A percentile compares a stretch with the other conserved stretches of the same genome.
Evolutionary conservation across 2,329 filamentous ascomycete species (phyloP).

Genomic region (Aspergillus phoenicis): DNA sequence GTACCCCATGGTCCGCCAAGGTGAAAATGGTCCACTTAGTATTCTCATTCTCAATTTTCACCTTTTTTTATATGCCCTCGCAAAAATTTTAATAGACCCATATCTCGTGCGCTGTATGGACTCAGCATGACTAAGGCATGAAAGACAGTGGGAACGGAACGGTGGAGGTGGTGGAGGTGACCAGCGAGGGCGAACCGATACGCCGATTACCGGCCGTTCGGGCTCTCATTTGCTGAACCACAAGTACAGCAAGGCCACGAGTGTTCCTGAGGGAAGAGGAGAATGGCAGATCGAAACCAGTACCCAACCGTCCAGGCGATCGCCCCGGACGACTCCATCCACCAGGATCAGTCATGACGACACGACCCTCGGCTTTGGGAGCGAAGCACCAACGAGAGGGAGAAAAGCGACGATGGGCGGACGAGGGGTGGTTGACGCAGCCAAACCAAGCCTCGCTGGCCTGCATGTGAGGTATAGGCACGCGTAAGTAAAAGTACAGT

Average conservation of each 20-base stretch:
- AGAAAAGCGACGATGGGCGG: background rate
- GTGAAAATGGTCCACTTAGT: conserved; percentile 1
- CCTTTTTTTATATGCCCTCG: background rate
- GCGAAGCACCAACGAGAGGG: background rate
- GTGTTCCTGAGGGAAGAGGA: conserved; percentile 14
- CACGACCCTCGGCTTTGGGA: conserved; percentile 14
- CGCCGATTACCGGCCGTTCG: conserved; percentile 5
- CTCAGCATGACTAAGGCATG: background rate
- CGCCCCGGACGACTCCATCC: conserved; percentile 11
- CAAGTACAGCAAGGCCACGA: conserved; percentile 4
- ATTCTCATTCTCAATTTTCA: background rate
- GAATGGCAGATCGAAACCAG: conserved; percentile 4
- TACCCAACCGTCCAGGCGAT: conserved; percentile 12
- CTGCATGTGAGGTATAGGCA: conserved; percentile 4
- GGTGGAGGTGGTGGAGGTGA: conserved; percentile 4
- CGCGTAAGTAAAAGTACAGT: background rate
- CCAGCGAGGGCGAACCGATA: conserved; percentile 8
- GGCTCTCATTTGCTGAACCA: conserved; percentile 10
- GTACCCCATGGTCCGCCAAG: conserved; percentile 6
- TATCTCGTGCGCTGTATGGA: background rate
- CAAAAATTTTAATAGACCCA: background rate
- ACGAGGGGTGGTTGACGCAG: conserved; percentile 3
- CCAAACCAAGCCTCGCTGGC: conserved; percentile 5
- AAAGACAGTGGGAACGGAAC: conserved; percentile 5
- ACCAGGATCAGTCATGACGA: conserved; percentile 21